Percentiles rank a stretch among this genome's conserved stretches.
Evolutionary conservation across 257 asterid genomes (phyloP).

Genomic region (Sherardia arvensis): DNA sequence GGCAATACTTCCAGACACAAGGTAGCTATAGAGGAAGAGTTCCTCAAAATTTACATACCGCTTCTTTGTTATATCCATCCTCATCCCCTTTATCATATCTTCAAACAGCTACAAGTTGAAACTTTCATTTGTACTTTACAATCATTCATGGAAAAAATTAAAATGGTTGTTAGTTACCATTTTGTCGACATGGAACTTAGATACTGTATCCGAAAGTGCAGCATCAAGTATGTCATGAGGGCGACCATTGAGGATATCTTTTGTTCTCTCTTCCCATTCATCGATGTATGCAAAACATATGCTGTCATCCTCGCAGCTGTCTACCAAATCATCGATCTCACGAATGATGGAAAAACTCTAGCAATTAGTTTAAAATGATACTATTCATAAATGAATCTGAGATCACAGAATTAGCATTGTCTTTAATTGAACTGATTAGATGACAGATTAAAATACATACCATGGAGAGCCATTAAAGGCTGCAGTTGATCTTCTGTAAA

Average conservation of each 20-base stretch:
- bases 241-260: conserved; percentile 50
- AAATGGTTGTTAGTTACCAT: conserved; percentile 28
- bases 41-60: conserved; percentile 56
- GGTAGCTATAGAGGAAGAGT: conserved; percentile 59
- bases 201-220: conserved; percentile 58
- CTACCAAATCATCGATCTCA: conserved; percentile 78
- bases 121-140: no score
- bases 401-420: no score
- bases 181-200: conserved; percentile 56
- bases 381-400: no score
- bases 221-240: conserved; percentile 77
- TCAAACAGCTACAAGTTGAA: conserved; percentile 44
- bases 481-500: no score
- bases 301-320: conserved; percentile 63
- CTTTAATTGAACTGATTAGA: no score
- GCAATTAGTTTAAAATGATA: no score
- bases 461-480: no score
- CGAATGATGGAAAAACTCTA: no score
- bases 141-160: no score
- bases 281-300: conserved; percentile 42
- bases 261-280: conserved; percentile 66
- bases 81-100: conserved; percentile 92
- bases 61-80: conserved; percentile 63
- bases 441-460: no score
- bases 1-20: conserved; percentile 74